Conservation (phyloP, 768 basidiomycete species). For the Leccinum uliginosum region DNA sequence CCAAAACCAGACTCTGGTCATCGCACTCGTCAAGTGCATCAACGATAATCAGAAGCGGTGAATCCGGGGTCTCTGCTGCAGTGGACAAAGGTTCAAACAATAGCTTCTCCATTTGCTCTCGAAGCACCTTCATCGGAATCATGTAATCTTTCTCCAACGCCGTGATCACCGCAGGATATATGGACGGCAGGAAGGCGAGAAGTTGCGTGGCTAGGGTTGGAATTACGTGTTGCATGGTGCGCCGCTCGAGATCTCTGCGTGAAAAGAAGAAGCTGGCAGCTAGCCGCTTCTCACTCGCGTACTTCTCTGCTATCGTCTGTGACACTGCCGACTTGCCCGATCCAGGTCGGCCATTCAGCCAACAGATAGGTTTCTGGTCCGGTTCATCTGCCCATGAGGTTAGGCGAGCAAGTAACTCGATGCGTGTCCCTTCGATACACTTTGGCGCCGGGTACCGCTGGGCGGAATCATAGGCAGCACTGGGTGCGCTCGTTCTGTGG, state of each 20-base stretch:
- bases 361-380: conserved; percentile 13
- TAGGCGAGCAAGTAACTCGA: conserved; percentile 15
- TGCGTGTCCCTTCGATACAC: conserved; percentile 22
- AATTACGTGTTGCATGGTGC: conserved; percentile 22
- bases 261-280: conserved; percentile 37
- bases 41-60: conserved; percentile 18
- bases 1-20: conserved; percentile 17
- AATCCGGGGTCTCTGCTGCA: conserved; percentile 2
- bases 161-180: conserved; percentile 18
- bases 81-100: conserved; percentile 18
- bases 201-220: conserved; percentile 33
- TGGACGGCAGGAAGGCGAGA: conserved; percentile 14
- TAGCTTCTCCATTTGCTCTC: conserved; percentile 27
- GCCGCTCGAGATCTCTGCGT: conserved; percentile 22
- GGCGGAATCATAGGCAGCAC: conserved; percentile 19
- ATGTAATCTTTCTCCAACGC: conserved; percentile 25
- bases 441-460: conserved; percentile 18
- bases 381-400: conserved; percentile 13
- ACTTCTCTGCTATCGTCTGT: conserved; percentile 30
- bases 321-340: conserved; percentile 28
- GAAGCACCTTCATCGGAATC: conserved; percentile 25
- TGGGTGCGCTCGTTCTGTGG: conserved; percentile 13
- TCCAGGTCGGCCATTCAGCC: conserved; percentile 25
- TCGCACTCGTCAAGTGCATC: conserved; percentile 25
- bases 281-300: conserved; percentile 16